These are phyloP conservation scores for Vitis riparia DNA, from an alignment of 164 flowering plant genomes.

Conservation along the genomic window DNA sequence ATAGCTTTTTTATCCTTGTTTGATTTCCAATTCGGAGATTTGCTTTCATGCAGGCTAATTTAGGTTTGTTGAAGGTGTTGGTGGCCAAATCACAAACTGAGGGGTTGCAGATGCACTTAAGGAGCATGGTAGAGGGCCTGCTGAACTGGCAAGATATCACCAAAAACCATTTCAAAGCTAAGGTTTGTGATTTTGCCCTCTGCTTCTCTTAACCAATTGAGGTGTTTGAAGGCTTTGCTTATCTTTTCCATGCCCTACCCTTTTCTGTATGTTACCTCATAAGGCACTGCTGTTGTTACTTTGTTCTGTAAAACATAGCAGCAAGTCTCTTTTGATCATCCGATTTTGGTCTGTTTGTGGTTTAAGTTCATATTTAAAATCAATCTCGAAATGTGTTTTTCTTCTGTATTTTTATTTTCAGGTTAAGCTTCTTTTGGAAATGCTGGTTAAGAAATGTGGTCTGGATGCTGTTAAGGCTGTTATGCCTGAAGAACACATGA, in stretches of 20 bases:
- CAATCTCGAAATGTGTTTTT: not conserved
- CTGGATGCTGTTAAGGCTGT: slow-evolving; percentile 92
- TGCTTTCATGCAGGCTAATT: slow-evolving; percentile 67
- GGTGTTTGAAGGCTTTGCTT: not conserved
- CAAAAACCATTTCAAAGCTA: slow-evolving; percentile 86
- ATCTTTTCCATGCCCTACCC: too few species aligned
- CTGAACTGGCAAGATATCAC: slow-evolving; percentile 80
- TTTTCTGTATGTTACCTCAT: too few species aligned
- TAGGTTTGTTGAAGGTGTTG: slow-evolving; percentile 88
- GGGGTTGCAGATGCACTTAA: slow-evolving; percentile 64
- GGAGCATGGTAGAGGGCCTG: slow-evolving; percentile 77
- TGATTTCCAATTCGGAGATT: not conserved
- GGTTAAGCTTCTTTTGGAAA: slow-evolving; percentile 87
- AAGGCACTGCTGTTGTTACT: too few species aligned
- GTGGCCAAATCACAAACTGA: slow-evolving; percentile 88
- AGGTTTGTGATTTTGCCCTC: slow-evolving; percentile 45
- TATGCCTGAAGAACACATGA: slow-evolving; percentile 97
- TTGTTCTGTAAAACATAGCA: too few species aligned
- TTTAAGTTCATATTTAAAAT: too few species aligned
- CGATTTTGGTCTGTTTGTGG: too few species aligned
- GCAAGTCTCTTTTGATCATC: too few species aligned
- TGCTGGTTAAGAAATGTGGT: slow-evolving; percentile 95
- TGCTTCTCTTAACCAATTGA: not conserved
- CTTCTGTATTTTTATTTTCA: slow-evolving; percentile 19
- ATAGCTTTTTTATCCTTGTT: not conserved